phyloP scores from a whole-genome alignment of 306 rosid genomes.

The Myrica gale region DNA sequence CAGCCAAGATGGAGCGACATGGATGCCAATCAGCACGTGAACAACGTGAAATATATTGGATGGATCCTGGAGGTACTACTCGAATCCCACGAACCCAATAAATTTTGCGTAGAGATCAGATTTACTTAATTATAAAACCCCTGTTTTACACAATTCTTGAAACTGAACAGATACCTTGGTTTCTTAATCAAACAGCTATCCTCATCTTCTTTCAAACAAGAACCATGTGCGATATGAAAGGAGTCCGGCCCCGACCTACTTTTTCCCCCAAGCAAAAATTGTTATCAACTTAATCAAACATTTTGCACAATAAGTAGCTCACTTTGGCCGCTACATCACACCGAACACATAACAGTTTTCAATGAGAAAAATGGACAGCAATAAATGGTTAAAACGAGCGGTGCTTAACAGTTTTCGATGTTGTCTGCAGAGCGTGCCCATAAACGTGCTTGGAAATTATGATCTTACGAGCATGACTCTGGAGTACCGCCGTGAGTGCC shows the following conservation, averaged over 20 bases:
- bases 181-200: not conserved
- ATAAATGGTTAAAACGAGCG: not conserved
- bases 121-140: not conserved
- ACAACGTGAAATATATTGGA: conserved; percentile 92
- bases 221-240: no score
- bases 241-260: no score
- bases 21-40: conserved; percentile 96
- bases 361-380: no score
- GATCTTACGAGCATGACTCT: conserved; percentile 70
- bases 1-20: conserved; percentile 99
- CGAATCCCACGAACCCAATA: not conserved
- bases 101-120: not conserved
- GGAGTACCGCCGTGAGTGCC: conserved; percentile 83
- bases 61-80: conserved; percentile 84
- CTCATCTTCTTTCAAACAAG: no score
- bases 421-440: conserved; percentile 73
- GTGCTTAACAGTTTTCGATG: not conserved
- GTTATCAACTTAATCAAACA: no score
- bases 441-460: conserved; percentile 54
- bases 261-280: no score
- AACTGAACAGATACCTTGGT: not conserved
- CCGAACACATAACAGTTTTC: no score
- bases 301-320: no score
- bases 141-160: not conserved
- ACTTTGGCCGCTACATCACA: no score